Conservation (phyloP, 768 basidiomycete species). For the Termitomyces sp. region DNA sequence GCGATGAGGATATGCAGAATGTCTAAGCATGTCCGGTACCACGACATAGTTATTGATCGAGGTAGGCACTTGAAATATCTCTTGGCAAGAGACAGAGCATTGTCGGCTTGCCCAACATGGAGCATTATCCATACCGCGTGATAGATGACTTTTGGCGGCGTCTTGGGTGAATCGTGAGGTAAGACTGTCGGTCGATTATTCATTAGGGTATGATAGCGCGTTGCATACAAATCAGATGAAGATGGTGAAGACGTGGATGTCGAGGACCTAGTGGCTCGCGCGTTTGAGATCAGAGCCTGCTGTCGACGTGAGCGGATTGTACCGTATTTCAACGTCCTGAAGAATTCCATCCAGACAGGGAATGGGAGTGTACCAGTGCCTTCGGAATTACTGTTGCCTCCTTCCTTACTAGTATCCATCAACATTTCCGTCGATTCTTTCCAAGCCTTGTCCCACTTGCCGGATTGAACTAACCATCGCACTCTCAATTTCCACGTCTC, state of each 20-base stretch:
- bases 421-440: conserved; percentile 24
- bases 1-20: conserved; percentile 54
- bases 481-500: conserved; percentile 57
- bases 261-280: neutral
- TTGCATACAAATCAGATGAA: conserved; percentile 12
- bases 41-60: conserved; percentile 28
- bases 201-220: conserved; percentile 38
- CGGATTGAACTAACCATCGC: conserved; percentile 54
- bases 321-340: conserved; percentile 38
- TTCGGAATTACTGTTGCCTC: conserved; percentile 1
- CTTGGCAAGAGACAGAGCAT: conserved; percentile 43
- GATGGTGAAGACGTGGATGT: neutral
- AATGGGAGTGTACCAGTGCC: conserved; percentile 17
- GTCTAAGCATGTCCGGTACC: conserved; percentile 37
- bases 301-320: conserved; percentile 20
- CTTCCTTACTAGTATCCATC: conserved; percentile 6
- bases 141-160: conserved; percentile 40
- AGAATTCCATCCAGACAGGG: conserved; percentile 37
- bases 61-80: conserved; percentile 52
- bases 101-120: conserved; percentile 28
- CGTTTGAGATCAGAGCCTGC: neutral
- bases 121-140: conserved; percentile 47
- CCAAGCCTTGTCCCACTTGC: conserved; percentile 61
- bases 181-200: conserved; percentile 35
- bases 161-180: conserved; percentile 26